These are phyloP conservation scores for Steccherinum ochraceum DNA, from an alignment of 768 basidiomycete genomes.

Conservation along the genomic window DNA sequence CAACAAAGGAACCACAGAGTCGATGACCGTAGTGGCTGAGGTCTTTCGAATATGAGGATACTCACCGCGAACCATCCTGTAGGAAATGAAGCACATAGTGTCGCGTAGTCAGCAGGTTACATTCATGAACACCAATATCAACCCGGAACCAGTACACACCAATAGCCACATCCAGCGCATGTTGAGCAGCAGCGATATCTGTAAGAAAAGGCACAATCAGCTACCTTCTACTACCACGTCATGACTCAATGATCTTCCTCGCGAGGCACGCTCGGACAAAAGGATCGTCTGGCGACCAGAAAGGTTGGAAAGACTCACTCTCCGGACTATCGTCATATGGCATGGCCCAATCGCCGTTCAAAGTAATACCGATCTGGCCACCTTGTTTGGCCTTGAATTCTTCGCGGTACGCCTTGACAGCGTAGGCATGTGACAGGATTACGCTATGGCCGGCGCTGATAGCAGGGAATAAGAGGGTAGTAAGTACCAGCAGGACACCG, in stretches of 20 bases:
- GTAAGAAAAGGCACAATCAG: slow-evolving; percentile 6
- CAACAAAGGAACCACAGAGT: slow-evolving; percentile 2
- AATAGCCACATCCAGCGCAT: slow-evolving; percentile 66
- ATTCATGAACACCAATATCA: not conserved
- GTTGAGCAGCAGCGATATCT: slow-evolving; percentile 68
- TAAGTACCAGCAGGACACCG: too few species aligned
- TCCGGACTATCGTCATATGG: slow-evolving; percentile 65
- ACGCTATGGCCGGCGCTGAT: slow-evolving; percentile 59
- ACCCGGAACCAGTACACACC: slow-evolving; percentile 32
- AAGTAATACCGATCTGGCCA: slow-evolving; percentile 72
- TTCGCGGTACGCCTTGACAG: slow-evolving; percentile 60
- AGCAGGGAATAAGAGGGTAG: not conserved
- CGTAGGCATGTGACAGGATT: slow-evolving; percentile 63
- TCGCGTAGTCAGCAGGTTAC: slow-evolving; percentile 7
- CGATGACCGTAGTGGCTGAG: slow-evolving; percentile 2
- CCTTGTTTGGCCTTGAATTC: slow-evolving; percentile 57
- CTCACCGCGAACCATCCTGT: slow-evolving; percentile 53
- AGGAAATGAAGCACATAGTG: not conserved
- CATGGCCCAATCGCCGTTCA: slow-evolving; percentile 74
- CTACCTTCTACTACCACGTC: too few species aligned
- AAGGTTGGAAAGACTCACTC: slow-evolving; percentile 55
- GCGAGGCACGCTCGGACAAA: too few species aligned
- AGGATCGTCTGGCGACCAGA: too few species aligned
- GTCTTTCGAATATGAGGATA: too few species aligned
- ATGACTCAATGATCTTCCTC: too few species aligned